phyloP scores from a whole-genome alignment of 2,329 filamentous ascomycete genomes.

The Fusarium sp. region DNA sequence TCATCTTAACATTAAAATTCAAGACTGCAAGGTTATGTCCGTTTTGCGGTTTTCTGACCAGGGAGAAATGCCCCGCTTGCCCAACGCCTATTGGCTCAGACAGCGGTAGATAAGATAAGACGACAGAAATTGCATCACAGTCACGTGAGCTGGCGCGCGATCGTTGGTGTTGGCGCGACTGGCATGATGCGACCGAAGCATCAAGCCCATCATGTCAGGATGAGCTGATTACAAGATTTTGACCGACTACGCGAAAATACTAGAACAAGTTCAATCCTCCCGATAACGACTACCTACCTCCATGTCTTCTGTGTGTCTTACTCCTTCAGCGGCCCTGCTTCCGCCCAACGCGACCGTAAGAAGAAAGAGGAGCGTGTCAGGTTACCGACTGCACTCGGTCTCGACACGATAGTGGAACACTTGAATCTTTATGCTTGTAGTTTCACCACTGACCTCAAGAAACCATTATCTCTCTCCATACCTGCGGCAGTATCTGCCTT shows the following conservation, averaged over 20 bases:
- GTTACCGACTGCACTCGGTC: neutral
- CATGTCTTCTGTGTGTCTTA: fast-evolving
- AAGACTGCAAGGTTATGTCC: fast-evolving
- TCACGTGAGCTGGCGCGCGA: neutral
- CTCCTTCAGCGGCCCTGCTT: neutral
- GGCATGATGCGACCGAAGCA: neutral
- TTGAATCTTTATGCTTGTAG: no score
- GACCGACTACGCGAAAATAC: fast-evolving
- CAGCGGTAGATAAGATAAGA: fast-evolving
- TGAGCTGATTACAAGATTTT: no score
- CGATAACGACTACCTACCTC: fast-evolving
- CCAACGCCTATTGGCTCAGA: neutral
- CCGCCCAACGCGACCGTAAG: neutral
- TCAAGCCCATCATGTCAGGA: neutral
- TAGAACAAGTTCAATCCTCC: fast-evolving
- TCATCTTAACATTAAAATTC: fast-evolving
- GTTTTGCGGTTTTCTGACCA: fast-evolving
- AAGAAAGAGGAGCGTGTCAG: neutral
- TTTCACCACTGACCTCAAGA: fast-evolving
- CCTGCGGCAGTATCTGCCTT: fast-evolving
- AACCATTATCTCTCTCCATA: fast-evolving
- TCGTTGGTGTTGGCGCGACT: neutral
- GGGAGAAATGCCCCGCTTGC: fast-evolving
- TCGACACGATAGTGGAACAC: neutral
- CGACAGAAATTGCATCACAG: fast-evolving